Percentiles rank a stretch among this genome's conserved stretches.
phyloP scores from a whole-genome alignment of 164 flowering plant genomes.

The Akebia trifoliata region DNA sequence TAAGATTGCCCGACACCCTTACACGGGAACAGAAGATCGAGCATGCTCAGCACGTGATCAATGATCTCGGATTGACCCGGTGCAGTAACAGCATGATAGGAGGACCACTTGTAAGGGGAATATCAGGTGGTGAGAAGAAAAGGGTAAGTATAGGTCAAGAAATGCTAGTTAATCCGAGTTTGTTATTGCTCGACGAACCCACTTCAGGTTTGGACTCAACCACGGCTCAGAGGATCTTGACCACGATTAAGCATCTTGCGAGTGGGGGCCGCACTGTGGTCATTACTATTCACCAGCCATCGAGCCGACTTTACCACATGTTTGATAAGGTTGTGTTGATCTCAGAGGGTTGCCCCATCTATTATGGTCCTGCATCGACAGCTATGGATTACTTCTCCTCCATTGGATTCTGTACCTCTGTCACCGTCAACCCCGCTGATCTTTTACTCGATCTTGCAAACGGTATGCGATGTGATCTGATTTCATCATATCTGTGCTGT shows the following conservation, averaged over 20 bases:
- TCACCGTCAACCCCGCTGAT: slow-evolving; percentile 15
- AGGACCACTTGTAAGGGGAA: slow-evolving; percentile 1
- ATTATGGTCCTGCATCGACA: slow-evolving; percentile 9
- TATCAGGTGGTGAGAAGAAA: slow-evolving; percentile 18
- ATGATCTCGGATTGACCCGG: slow-evolving; percentile 7
- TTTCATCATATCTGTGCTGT: too few relatives aligned
- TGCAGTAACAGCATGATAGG: slow-evolving; percentile 12
- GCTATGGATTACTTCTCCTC: slow-evolving; percentile 13
- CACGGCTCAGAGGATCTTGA: slow-evolving; percentile 12
- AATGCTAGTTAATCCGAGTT: slow-evolving; percentile 10
- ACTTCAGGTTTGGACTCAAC: slow-evolving; percentile 17
- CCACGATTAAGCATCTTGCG: slow-evolving; percentile 2
- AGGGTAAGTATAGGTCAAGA: slow-evolving; percentile 15
- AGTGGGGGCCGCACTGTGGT: slow-evolving; percentile 14
- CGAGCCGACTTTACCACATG: slow-evolving; percentile 16
- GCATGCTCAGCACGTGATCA: slow-evolving; percentile 8
- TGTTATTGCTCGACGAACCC: slow-evolving; percentile 12
- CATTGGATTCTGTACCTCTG: slow-evolving; percentile 12
- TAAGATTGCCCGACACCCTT: slow-evolving; percentile 7
- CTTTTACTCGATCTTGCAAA: slow-evolving; percentile 18
- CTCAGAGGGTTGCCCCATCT: slow-evolving; percentile 10
- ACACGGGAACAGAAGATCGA: background rate
- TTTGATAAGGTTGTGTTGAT: slow-evolving; percentile 13
- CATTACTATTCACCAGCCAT: slow-evolving; percentile 18
- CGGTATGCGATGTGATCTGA: slow-evolving; percentile 6